Conservation (phyloP, 768 basidiomycete genomes). For the Lentinula boryana region DNA sequence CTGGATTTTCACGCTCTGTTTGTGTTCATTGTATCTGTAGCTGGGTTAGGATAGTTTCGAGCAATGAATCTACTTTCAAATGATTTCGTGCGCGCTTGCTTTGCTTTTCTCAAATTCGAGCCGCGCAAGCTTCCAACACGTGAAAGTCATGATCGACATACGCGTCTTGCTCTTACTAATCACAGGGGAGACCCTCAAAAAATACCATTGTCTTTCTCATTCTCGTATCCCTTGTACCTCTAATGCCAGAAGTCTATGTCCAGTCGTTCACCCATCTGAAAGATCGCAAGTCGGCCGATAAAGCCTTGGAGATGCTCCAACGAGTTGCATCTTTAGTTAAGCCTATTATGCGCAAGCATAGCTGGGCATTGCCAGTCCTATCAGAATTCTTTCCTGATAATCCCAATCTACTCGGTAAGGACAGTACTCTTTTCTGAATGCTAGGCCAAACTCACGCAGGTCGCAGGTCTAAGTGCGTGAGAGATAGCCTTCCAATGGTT, state of each 20-base stretch:
- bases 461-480: slow-evolving; percentile 28
- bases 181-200: background rate
- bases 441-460: background rate
- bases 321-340: slow-evolving; percentile 76
- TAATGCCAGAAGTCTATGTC: slow-evolving; percentile 55
- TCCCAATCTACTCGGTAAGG: slow-evolving; percentile 65
- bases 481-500: slow-evolving; percentile 6
- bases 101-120: too few relatives aligned
- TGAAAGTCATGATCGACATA: background rate
- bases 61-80: background rate
- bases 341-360: slow-evolving; percentile 86
- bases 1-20: background rate
- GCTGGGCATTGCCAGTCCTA: slow-evolving; percentile 75
- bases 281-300: slow-evolving; percentile 56
- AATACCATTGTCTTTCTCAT: background rate
- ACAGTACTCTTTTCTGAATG: background rate
- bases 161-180: background rate
- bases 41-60: background rate
- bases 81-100: background rate
- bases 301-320: slow-evolving; percentile 63
- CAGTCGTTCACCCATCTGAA: slow-evolving; percentile 69
- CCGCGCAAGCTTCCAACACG: background rate
- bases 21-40: slow-evolving; percentile 1
- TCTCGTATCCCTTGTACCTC: background rate
- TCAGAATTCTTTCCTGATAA: slow-evolving; percentile 84